These are phyloP conservation scores for Rauvolfia tetraphylla DNA, from an alignment of 257 asterid species.

Conservation along the genomic window DNA sequence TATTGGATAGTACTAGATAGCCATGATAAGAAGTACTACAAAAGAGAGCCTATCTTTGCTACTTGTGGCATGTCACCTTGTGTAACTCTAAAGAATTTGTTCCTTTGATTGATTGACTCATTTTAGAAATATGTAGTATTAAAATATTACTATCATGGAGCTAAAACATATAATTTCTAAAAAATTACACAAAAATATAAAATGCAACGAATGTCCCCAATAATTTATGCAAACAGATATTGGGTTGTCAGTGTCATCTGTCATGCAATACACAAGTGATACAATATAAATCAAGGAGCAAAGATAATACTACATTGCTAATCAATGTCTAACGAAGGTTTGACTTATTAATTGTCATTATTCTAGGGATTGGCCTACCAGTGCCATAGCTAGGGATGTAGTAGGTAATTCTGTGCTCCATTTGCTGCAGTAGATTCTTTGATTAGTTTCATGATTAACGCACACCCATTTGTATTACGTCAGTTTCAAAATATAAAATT, in stretches of 20 bases:
- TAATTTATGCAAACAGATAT: neutral
- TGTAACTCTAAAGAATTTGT: too few species aligned
- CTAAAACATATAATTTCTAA: too few species aligned
- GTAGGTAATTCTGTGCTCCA: neutral
- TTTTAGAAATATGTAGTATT: too few species aligned
- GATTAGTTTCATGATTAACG: neutral
- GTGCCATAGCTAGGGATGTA: neutral
- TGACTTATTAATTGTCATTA: slow-evolving; percentile 14
- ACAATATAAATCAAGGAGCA: slow-evolving; percentile 4
- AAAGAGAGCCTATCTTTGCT: too few species aligned
- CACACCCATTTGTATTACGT: too few species aligned
- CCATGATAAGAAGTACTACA: neutral
- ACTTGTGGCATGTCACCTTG: too few species aligned
- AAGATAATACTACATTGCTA: neutral
- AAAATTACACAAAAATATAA: neutral
- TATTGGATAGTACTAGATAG: neutral
- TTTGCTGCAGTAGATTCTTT: neutral
- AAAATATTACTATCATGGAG: too few species aligned
- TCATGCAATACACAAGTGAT: slow-evolving; percentile 14
- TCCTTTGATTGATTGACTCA: too few species aligned
- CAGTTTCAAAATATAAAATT: too few species aligned
- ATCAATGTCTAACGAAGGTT: slow-evolving; percentile 6
- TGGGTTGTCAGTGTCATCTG: neutral
- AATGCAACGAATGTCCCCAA: neutral
- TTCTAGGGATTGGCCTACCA: neutral